Conservation (phyloP, 176 grass and related monocot genomes). For the Zoysia japonica region DNA sequence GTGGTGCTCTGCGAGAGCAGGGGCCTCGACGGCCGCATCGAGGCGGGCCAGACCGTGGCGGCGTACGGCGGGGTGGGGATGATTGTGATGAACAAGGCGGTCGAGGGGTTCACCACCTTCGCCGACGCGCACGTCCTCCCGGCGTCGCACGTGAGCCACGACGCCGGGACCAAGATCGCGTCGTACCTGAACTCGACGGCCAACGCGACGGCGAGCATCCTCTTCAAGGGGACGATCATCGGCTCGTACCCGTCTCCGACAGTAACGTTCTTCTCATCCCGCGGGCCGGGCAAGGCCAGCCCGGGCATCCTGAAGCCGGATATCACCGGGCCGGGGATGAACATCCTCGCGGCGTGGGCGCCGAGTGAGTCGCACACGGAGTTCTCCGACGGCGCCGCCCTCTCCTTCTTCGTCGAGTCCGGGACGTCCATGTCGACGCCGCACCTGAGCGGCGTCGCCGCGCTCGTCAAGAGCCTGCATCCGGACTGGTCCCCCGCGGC, state of each 20-base stretch:
- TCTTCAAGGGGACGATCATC: conserved; percentile 66
- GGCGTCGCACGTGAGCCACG: conserved; percentile 58
- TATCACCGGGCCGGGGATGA: conserved; percentile 84
- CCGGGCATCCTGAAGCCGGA: conserved; percentile 81
- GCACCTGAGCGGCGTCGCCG: conserved; percentile 73
- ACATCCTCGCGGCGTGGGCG: conserved; percentile 84
- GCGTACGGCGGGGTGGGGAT: conserved; percentile 58
- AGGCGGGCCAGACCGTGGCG: conserved; percentile 51
- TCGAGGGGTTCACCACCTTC: conserved; percentile 62
- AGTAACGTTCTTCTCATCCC: conserved; percentile 76
- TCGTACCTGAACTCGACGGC: conserved; percentile 60
- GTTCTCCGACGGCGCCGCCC: conserved; percentile 44
- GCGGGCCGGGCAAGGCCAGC: conserved; percentile 63
- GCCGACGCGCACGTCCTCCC: conserved; percentile 63
- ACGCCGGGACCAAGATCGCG: conserved; percentile 47
- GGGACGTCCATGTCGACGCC: conserved; percentile 94
- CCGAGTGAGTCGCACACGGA: conserved; percentile 52
- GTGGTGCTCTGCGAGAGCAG: conserved; percentile 69
- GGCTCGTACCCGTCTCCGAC: conserved; percentile 56
- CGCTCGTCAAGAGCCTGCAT: conserved; percentile 68
- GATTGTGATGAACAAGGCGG: conserved; percentile 56
- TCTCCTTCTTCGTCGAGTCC: conserved; percentile 66
- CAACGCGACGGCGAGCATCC: conserved; percentile 55
- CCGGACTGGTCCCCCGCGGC: conserved; percentile 74
- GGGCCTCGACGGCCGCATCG: conserved; percentile 47